Percentiles rank a stretch among this genome's conserved stretches.
phyloP scores from a whole-genome alignment of 2,329 filamentous ascomycete genomes.

The Talaromyces sp. region DNA sequence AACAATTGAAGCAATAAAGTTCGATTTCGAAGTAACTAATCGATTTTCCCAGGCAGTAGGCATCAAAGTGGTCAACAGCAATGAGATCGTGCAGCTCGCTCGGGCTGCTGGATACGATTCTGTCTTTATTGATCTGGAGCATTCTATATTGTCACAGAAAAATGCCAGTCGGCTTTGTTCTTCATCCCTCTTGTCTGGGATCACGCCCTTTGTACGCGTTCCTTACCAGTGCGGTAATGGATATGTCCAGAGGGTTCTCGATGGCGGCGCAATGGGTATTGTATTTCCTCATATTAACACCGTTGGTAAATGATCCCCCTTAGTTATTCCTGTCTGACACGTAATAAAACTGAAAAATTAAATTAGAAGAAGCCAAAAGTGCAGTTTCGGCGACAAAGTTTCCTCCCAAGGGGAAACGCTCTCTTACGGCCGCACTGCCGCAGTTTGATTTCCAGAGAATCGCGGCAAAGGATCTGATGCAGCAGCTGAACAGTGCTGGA shows the following conservation, averaged over 20 bases:
- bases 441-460: neutral
- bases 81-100: constrained; percentile 29
- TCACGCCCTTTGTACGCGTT: constrained; percentile 2
- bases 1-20: neutral
- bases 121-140: constrained; percentile 39
- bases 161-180: neutral
- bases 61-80: constrained; percentile 26
- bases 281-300: constrained; percentile 2
- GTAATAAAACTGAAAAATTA: neutral
- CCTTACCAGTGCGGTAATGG: constrained; percentile 1
- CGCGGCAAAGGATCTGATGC: neutral
- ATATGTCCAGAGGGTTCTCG: constrained; percentile 2
- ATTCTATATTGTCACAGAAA: constrained; percentile 17
- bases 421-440: neutral
- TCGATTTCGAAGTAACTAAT: neutral
- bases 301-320: neutral
- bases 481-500: neutral
- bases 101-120: constrained; percentile 31
- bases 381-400: neutral
- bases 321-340: neutral
- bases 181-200: neutral
- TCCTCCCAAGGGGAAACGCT: constrained; percentile 1
- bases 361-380: neutral
- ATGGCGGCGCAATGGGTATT: constrained; percentile 1
- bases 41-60: constrained; percentile 14